These are phyloP conservation scores for Phytophthora palmivora DNA, from an alignment of 352 stramenopile species.

Conservation along the genomic window DNA sequence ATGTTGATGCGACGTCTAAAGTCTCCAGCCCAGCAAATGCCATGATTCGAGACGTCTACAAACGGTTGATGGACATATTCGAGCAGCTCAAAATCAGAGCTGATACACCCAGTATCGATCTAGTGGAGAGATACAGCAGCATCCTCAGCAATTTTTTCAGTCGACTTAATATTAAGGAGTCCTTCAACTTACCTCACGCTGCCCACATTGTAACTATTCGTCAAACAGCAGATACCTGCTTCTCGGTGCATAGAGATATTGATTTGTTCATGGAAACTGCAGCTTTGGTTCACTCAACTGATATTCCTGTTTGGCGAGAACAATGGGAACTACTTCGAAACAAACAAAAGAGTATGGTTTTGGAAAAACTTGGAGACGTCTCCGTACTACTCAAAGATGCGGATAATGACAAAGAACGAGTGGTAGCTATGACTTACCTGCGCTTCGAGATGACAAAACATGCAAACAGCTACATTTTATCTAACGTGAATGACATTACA, in stretches of 20 bases:
- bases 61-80: constrained; percentile 10
- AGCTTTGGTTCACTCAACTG: background rate
- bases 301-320: constrained; percentile 9
- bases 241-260: background rate
- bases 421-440: constrained; percentile 1
- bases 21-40: background rate
- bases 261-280: constrained; percentile 5
- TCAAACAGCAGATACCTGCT: constrained; percentile 4
- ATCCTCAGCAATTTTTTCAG: constrained; percentile 6
- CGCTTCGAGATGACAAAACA: constrained; percentile 19
- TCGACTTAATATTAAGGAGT: background rate
- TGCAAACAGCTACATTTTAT: background rate
- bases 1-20: background rate
- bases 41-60: constrained; percentile 9
- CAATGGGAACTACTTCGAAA: constrained; percentile 3
- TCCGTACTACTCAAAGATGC: constrained; percentile 1
- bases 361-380: constrained; percentile 6
- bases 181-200: background rate
- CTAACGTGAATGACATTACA: background rate
- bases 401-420: background rate
- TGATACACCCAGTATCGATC: background rate
- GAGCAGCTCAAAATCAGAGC: constrained; percentile 3
- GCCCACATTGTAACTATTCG: constrained; percentile 9
- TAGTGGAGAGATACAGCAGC: background rate
- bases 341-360: background rate